These are phyloP conservation scores for Rhizopogon salebrosus DNA, from an alignment of 768 basidiomycete genomes.

Conservation along the genomic window DNA sequence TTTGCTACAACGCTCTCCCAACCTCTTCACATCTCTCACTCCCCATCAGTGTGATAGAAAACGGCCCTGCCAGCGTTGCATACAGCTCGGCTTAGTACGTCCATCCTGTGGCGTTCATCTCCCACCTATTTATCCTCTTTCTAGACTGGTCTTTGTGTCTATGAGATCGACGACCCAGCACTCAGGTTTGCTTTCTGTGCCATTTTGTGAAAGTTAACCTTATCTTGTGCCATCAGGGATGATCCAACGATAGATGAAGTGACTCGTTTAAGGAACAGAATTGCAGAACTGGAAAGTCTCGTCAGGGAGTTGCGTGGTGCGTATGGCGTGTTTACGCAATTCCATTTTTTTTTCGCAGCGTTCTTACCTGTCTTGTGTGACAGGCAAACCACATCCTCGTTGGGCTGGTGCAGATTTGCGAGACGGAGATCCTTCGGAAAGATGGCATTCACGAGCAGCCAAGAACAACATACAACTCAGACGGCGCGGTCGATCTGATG, in stretches of 20 bases:
- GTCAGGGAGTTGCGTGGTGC: constrained; percentile 83
- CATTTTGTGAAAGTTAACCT: not conserved
- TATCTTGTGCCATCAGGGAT: constrained; percentile 43
- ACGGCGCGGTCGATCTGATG: constrained; percentile 33
- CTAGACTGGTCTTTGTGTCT: constrained; percentile 90
- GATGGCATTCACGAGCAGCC: constrained; percentile 81
- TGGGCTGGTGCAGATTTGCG: constrained; percentile 80
- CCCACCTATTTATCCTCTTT: constrained; percentile 1
- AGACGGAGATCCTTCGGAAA: constrained; percentile 76
- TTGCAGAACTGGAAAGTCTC: constrained; percentile 80
- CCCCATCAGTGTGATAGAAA: constrained; percentile 77
- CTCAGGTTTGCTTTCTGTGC: constrained; percentile 44
- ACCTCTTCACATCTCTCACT: constrained; percentile 4
- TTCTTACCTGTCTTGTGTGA: constrained; percentile 6
- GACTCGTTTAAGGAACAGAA: constrained; percentile 78
- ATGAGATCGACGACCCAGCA: constrained; percentile 89
- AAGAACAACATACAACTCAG: constrained; percentile 52
- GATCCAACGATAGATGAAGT: constrained; percentile 86
- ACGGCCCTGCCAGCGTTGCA: constrained; percentile 86
- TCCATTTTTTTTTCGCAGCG: constrained; percentile 4
- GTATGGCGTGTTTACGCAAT: constrained; percentile 13
- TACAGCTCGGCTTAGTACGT: constrained; percentile 77
- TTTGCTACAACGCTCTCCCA: constrained; percentile 27
- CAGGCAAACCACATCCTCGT: constrained; percentile 83
- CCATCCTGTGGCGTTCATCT: constrained; percentile 1